These are phyloP conservation scores for Eudorina sp. DNA, from an alignment of 139 green algal genomes.

Conservation along the genomic window DNA sequence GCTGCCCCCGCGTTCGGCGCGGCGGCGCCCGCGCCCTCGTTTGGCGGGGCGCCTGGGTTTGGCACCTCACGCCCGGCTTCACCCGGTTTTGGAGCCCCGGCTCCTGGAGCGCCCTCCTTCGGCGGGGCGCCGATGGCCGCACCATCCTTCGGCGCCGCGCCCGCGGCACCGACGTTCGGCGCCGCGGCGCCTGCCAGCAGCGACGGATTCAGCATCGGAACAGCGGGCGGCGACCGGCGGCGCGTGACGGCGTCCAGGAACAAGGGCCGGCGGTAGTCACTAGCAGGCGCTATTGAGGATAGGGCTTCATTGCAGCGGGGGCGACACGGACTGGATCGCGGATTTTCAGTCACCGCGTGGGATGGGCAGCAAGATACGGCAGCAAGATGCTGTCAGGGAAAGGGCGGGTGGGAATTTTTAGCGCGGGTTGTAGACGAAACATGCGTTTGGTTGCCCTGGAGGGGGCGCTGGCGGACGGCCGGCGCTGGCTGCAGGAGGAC, in stretches of 20 bases:
- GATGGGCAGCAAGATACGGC: too few relatives aligned
- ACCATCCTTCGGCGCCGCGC: background rate
- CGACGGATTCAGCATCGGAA: conserved; percentile 35
- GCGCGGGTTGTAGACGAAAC: too few relatives aligned
- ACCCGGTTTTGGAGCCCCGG: conserved; percentile 3
- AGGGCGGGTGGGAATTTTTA: too few relatives aligned
- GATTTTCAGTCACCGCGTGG: too few relatives aligned
- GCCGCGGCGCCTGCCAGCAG: background rate
- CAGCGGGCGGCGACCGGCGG: conserved; percentile 15
- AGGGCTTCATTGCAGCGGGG: too few relatives aligned
- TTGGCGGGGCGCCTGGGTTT: background rate
- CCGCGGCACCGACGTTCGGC: background rate
- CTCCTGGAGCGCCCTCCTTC: background rate
- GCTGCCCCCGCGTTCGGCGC: background rate
- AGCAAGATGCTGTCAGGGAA: too few relatives aligned
- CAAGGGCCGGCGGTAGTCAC: conserved; percentile 14
- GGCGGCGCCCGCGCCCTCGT: background rate
- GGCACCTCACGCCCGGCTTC: background rate
- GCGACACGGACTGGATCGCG: too few relatives aligned
- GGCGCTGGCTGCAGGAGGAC: too few relatives aligned
- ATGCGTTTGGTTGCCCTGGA: too few relatives aligned
- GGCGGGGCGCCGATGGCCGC: background rate
- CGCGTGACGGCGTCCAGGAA: conserved; percentile 16
- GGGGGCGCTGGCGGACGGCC: too few relatives aligned
- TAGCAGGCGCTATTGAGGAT: too few relatives aligned